A percentile compares a stretch with the other conserved stretches of the same genome.
Conservation (phyloP, 768 basidiomycete species). For the Xerocomus potaroensis region DNA sequence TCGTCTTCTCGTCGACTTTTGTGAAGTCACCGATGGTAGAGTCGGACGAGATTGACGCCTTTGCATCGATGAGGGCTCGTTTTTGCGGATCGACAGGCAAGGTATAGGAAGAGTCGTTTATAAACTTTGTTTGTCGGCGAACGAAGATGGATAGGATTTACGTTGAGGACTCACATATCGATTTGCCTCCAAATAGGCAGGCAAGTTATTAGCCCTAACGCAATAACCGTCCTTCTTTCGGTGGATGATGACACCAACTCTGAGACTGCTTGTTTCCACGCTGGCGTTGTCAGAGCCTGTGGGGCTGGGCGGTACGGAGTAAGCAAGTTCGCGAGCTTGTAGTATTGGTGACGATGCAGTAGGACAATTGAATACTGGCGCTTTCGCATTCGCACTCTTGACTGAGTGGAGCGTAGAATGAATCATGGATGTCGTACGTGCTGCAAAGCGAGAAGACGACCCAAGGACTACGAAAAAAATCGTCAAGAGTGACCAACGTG, state of each 20-base stretch:
- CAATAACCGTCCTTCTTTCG: slow-evolving; percentile 50
- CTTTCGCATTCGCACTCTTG: slow-evolving; percentile 16
- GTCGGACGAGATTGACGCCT: slow-evolving; percentile 80
- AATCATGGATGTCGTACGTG: slow-evolving; percentile 40
- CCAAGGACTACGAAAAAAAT: slow-evolving; percentile 38
- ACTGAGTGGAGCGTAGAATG: slow-evolving; percentile 52
- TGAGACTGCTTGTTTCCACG: slow-evolving; percentile 43
- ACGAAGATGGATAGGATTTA: background rate
- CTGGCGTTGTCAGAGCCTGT: slow-evolving; percentile 35
- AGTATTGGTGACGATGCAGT: slow-evolving; percentile 17
- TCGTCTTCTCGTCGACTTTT: slow-evolving; percentile 72
- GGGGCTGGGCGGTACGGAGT: slow-evolving; percentile 46
- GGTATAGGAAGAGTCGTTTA: slow-evolving; percentile 47
- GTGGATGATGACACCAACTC: slow-evolving; percentile 64
- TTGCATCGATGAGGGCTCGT: slow-evolving; percentile 68
- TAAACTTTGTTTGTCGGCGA: slow-evolving; percentile 35
- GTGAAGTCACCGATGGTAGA: slow-evolving; percentile 81
- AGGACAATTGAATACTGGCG: slow-evolving; percentile 2
- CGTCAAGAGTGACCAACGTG: background rate
- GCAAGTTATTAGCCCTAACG: slow-evolving; percentile 71
- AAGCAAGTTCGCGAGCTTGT: slow-evolving; percentile 26
- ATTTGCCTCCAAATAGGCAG: slow-evolving; percentile 76
- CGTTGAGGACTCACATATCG: slow-evolving; percentile 51
- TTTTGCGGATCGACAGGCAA: slow-evolving; percentile 59
- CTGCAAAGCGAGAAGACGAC: slow-evolving; percentile 39